These are phyloP conservation scores for Pilaira anomala DNA, from an alignment of 192 early-diverging fungal species.

Conservation along the genomic window DNA sequence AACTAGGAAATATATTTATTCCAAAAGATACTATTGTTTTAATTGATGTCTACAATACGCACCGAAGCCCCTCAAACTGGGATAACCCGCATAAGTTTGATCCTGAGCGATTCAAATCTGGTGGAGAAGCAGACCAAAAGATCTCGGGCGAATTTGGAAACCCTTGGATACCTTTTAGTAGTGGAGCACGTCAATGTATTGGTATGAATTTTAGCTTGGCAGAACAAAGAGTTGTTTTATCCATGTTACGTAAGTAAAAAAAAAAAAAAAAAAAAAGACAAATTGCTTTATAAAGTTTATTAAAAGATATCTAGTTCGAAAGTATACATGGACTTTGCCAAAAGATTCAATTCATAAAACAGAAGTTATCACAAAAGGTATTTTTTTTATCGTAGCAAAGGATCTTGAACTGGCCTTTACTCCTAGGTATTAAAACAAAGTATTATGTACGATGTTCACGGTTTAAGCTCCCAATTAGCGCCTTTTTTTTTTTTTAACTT, in stretches of 20 bases:
- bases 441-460: too few species aligned
- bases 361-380: conserved; percentile 5
- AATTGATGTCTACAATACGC: conserved; percentile 19
- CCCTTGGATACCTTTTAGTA: conserved; percentile 58
- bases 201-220: conserved; percentile 62
- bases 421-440: not conserved
- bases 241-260: conserved; percentile 37
- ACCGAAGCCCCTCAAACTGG: conserved; percentile 27
- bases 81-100: conserved; percentile 42
- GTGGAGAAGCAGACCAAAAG: conserved; percentile 5
- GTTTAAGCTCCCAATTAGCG: too few species aligned
- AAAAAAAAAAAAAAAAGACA: not conserved
- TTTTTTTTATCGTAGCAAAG: conserved; percentile 3
- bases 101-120: conserved; percentile 47
- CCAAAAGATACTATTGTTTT: conserved; percentile 23
- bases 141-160: not conserved
- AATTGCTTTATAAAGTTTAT: not conserved
- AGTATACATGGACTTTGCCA: conserved; percentile 17
- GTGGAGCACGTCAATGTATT: conserved; percentile 55
- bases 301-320: conserved; percentile 19
- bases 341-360: conserved; percentile 19
- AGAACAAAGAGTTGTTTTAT: conserved; percentile 53
- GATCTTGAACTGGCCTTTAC: not conserved
- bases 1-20: conserved; percentile 18
- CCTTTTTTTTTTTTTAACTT: too few species aligned